A percentile compares a stretch with the other conserved stretches of the same genome.
These are phyloP conservation scores for Haplosporangium sp. DNA, from an alignment of 371 early-diverging fungal species.

Conservation along the genomic window DNA sequence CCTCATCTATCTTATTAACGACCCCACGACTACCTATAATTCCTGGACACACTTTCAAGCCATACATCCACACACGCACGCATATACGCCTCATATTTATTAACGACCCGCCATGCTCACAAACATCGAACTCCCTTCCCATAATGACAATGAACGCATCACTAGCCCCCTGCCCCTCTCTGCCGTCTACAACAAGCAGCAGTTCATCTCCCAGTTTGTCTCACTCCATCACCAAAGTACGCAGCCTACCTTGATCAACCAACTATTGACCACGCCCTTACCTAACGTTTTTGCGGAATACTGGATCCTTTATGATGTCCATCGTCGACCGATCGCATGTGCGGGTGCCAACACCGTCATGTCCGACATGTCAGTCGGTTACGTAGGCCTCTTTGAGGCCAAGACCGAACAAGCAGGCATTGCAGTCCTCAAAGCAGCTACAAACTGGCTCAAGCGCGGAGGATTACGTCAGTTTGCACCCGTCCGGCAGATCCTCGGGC, in stretches of 20 bases:
- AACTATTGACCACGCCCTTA: conserved; percentile 24
- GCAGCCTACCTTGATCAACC: conserved; percentile 30
- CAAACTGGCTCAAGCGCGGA: conserved; percentile 33
- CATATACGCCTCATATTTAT: background rate
- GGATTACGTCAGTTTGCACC: conserved; percentile 39
- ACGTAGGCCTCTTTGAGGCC: conserved; percentile 53
- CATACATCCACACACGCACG: background rate
- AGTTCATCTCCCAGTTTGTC: conserved; percentile 47
- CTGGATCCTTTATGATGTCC: conserved; percentile 48
- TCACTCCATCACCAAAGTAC: conserved; percentile 40
- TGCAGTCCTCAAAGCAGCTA: conserved; percentile 36
- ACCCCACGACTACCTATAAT: background rate
- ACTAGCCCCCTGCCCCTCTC: conserved; percentile 38
- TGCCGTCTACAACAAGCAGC: conserved; percentile 43
- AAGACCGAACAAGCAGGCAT: conserved; percentile 36
- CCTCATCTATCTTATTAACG: background rate
- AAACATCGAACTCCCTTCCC: conserved; percentile 15
- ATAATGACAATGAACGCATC: conserved; percentile 10
- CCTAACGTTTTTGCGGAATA: conserved; percentile 29
- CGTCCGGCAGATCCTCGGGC: conserved; percentile 51
- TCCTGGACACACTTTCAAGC: background rate
- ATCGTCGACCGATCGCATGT: conserved; percentile 42
- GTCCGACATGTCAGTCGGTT: conserved; percentile 41
- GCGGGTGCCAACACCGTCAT: conserved; percentile 50
- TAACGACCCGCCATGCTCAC: conserved; percentile 25